Base-by-base conservation (phyloP, 208 protist genomes). In the Acanthamoeba royreba region DNA sequence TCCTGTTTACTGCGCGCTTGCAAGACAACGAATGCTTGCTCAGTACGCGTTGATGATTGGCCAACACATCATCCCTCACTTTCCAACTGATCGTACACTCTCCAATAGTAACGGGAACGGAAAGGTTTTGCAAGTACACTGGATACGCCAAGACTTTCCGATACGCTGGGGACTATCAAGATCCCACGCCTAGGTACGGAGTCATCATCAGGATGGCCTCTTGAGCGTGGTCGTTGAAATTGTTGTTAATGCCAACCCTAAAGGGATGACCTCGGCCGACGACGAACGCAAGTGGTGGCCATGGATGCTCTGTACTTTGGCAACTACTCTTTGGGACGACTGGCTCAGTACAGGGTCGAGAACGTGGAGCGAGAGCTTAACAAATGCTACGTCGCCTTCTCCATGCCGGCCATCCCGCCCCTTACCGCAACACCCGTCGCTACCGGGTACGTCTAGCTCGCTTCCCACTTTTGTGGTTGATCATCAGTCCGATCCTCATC, bases 81-180 rank as follows among this genome's bases (percentile, higher is more conserved):
- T 92, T n/a, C n/a, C n/a, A n/a, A n/a, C n/a, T n/a, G n/a, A n/a
- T n/a, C n/a, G n/a, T n/a, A n/a, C n/a, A n/a, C n/a, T n/a, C n/a
- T n/a, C n/a, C n/a, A 19, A 42, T 15, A 89, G 81, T 89, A 22
- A 89, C 53, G 35, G 88, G 88, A 25, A 38, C 88, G 11, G 88
- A 92, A 40, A 28, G 88, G 22, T 92, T 61, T 40, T 77, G 40
- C 49, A 61, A 92, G 17, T 92, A 92, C 46, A 83, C 52, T 9
- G 88, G 88, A 52, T 92, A 92, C 31, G 88, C 63, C 45, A 92
- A 81, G 66, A 92, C 88, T 0, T 92, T 92, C 49, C 42, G 49
- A 13, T 92, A 46, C 38, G 49, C 58, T 13, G 58, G 63, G 1
- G 66, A 92, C 58, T 81, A 92, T n/a, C 35, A 74, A 22, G 88